A percentile compares a stretch with the other conserved stretches of the same genome.
Conservation (phyloP, 2,329 filamentous ascomycete species). For the Alternaria rosae region DNA sequence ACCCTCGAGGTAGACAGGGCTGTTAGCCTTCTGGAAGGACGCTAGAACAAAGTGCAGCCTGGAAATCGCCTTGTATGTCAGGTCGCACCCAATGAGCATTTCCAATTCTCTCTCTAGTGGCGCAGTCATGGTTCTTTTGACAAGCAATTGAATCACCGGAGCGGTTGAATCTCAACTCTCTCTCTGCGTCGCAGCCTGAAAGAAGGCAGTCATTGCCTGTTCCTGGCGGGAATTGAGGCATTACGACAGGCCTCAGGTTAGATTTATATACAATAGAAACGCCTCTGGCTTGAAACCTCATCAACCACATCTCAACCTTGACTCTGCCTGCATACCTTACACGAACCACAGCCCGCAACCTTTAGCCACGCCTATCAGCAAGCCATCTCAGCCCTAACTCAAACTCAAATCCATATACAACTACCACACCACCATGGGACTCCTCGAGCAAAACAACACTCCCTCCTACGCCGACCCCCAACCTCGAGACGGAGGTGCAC, state of each 20-base stretch:
- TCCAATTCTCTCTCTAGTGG: constrained; percentile 26
- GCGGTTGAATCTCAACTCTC: constrained; percentile 19
- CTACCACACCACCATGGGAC: constrained; percentile 24
- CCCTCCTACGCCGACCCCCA: constrained; percentile 29
- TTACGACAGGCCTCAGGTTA: constrained; percentile 36
- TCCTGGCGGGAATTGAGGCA: constrained; percentile 23
- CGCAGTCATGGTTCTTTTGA: constrained; percentile 30
- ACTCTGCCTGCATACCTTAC: constrained; percentile 15
- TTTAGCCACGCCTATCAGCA: constrained; percentile 20
- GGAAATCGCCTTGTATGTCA: constrained; percentile 35
- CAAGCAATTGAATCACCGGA: constrained; percentile 24
- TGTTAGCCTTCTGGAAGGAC: constrained; percentile 29
- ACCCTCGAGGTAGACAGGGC: constrained; percentile 28
- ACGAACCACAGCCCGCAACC: constrained; percentile 19
- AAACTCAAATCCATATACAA: constrained; percentile 5
- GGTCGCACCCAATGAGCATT: constrained; percentile 29
- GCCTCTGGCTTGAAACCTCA: constrained; percentile 15
- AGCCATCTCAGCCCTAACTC: background rate
- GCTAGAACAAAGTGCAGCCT: constrained; percentile 40
- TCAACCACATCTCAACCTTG: constrained; percentile 17
- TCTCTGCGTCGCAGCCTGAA: constrained; percentile 41
- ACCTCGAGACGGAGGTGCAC: constrained; percentile 45
- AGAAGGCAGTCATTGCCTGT: constrained; percentile 43
- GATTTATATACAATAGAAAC: constrained; percentile 26
- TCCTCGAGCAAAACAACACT: constrained; percentile 17